These are phyloP conservation scores for Oenanthe sinensis DNA, from an alignment of 129 eudicot species.

Conservation along the genomic window DNA sequence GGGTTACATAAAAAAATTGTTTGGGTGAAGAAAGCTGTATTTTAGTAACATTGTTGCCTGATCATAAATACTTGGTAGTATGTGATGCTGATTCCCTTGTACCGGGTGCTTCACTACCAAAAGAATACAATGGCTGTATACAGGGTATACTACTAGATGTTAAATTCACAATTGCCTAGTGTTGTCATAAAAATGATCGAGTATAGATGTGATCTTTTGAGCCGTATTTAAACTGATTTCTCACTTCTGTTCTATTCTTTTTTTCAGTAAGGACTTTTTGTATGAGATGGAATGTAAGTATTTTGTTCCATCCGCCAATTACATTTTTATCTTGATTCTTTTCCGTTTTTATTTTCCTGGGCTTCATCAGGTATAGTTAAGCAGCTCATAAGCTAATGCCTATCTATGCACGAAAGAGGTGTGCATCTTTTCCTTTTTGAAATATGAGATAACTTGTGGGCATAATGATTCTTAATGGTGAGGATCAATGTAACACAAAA, in stretches of 20 bases:
- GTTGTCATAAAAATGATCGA: background rate
- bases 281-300: background rate
- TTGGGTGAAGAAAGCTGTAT: conserved; percentile 1
- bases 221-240: background rate
- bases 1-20: background rate
- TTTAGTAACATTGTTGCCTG: background rate
- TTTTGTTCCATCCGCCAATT: background rate
- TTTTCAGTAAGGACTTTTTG: background rate
- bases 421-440: background rate
- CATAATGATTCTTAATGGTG: background rate
- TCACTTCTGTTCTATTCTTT: background rate
- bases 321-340: background rate
- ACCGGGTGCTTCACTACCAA: background rate
- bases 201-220: background rate
- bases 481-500: no score
- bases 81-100: background rate
- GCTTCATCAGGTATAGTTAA: background rate
- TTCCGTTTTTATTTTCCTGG: background rate
- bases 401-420: background rate
- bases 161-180: background rate
- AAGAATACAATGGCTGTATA: conserved; percentile 14
- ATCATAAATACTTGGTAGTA: background rate
- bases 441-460: background rate
- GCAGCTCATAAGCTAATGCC: background rate
- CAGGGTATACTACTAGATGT: conserved; percentile 9